These are phyloP conservation scores for Tulasnella sp. DNA, from an alignment of 768 basidiomycete genomes.

Conservation along the genomic window DNA sequence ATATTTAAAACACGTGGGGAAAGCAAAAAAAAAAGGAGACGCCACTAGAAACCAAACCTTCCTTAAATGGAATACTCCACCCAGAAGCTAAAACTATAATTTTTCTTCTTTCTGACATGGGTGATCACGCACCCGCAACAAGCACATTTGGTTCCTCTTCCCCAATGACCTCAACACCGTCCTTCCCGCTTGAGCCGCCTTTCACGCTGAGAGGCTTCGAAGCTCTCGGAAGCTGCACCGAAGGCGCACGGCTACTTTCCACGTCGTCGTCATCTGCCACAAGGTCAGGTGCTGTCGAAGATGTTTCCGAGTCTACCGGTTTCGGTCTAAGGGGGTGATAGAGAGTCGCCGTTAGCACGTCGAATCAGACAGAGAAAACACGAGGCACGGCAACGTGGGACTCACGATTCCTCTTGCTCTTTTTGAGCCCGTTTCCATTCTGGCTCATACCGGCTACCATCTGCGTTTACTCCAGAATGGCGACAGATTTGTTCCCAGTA, in stretches of 20 bases:
- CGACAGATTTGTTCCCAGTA: constrained; percentile 68
- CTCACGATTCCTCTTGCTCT: constrained; percentile 1
- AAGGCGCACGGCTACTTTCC: constrained; percentile 13
- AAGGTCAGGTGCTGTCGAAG: constrained; percentile 8
- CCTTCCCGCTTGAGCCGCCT: neutral
- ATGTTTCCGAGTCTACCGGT: neutral
- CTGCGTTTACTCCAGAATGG: constrained; percentile 48
- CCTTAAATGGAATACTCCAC: neutral
- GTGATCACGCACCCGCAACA: neutral
- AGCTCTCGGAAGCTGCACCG: constrained; percentile 3
- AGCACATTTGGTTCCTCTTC: neutral
- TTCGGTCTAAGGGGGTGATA: too few species aligned
- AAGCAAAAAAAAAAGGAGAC: neutral
- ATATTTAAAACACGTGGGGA: neutral
- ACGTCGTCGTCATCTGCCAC: constrained; percentile 13
- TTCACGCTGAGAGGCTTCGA: neutral
- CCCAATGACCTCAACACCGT: neutral
- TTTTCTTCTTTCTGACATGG: neutral
- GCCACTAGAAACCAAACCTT: neutral
- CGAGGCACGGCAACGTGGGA: constrained; percentile 2
- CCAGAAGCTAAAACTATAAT: neutral
- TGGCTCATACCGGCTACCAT: constrained; percentile 40
- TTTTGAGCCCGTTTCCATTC: constrained; percentile 5
- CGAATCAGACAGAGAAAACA: neutral
- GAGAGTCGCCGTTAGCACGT: neutral